A percentile compares a stretch with the other conserved stretches of the same genome.
Evolutionary conservation across 768 basidiomycete genomes (phyloP).

Genomic region (Imleria badia): DNA sequence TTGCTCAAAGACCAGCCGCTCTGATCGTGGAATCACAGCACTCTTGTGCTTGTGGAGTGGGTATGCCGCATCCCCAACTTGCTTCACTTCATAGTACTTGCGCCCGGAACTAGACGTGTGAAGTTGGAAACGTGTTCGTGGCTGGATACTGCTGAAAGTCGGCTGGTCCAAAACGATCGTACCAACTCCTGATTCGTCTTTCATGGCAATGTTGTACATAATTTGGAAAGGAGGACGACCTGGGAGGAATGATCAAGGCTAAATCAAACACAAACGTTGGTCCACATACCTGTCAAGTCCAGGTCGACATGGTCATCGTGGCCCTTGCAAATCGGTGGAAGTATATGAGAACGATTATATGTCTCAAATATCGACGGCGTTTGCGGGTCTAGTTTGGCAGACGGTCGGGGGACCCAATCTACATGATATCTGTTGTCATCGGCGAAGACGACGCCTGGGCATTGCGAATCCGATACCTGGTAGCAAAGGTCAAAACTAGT

Average conservation of each 20-base stretch:
- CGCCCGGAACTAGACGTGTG: slow-evolving; percentile 75
- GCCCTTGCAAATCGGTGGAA: slow-evolving; percentile 82
- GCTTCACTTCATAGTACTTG: slow-evolving; percentile 88
- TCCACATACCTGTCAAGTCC: slow-evolving; percentile 64
- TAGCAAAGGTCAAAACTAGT: neutral
- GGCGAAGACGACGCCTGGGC: slow-evolving; percentile 67
- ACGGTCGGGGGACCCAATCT: slow-evolving; percentile 78
- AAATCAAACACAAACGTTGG: neutral
- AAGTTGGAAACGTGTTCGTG: slow-evolving; percentile 75
- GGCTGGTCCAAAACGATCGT: slow-evolving; percentile 73
- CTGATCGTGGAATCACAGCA: slow-evolving; percentile 61
- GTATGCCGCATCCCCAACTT: slow-evolving; percentile 84
- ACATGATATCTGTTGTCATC: slow-evolving; percentile 68
- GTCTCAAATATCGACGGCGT: slow-evolving; percentile 56
- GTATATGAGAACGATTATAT: slow-evolving; percentile 71
- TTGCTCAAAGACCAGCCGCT: slow-evolving; percentile 80
- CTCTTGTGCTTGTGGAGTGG: slow-evolving; percentile 68
- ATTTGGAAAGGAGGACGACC: slow-evolving; percentile 94
- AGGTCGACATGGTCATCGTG: slow-evolving; percentile 78
- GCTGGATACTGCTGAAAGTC: slow-evolving; percentile 82
- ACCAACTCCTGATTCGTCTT: slow-evolving; percentile 65
- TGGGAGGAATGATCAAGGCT: slow-evolving; percentile 24
- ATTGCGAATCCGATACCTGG: slow-evolving; percentile 82
- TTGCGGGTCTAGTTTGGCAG: slow-evolving; percentile 61
- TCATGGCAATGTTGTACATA: slow-evolving; percentile 80